Base-by-base conservation (phyloP, 257 asterid species). In the Capsicum pubescens region DNA sequence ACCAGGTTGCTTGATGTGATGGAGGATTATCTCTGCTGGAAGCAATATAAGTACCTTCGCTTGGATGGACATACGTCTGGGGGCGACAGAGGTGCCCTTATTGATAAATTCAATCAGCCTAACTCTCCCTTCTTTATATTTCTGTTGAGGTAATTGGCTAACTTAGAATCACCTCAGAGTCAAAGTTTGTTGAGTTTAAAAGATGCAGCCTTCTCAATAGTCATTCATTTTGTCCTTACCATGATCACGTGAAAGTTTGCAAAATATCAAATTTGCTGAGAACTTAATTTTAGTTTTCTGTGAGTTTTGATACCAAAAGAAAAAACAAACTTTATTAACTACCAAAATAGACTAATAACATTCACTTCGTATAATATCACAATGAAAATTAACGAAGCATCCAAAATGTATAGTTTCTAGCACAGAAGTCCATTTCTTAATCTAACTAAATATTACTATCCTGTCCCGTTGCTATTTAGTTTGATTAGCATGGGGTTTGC, bases 31-130 rank as follows among this genome's bases (percentile, higher is more conserved):
- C 98, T 97, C 82, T 85, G 87, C 97, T 93, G 97, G 99, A 97
- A 97, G 90, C 95, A 97, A 83, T 97, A 95, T 74, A 93, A 79
- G 85, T 97, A 97, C 88, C 93, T 97, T 42, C 97, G 99, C 76
- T 90, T 97, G 88, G 99, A 97, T 88, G 99, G 99, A 16, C 99
- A 97, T 85, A 97, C 99, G 86, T 93, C 95, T 69, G 99, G 99
- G 80, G 98, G 99, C 61, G 98, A 97, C 86, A 94, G 99, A 58
- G 99, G 99, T 76, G 95, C 94, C 83, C 92, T 97, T 84, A 95
- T 97, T 72, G 99, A 97, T 2, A 83, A 82, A 84, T 97, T 97
- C 90, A 97, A 97, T 88, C 84, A 90, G 85, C 93, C 99, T 61
- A 90, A 85, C 77, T 97, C 99, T 85, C 99, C 99, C 9, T 97